Percentiles rank a stretch among this genome's conserved stretches.
phyloP scores from a whole-genome alignment of 148 eudicot species.

The Cornus suecica region DNA sequence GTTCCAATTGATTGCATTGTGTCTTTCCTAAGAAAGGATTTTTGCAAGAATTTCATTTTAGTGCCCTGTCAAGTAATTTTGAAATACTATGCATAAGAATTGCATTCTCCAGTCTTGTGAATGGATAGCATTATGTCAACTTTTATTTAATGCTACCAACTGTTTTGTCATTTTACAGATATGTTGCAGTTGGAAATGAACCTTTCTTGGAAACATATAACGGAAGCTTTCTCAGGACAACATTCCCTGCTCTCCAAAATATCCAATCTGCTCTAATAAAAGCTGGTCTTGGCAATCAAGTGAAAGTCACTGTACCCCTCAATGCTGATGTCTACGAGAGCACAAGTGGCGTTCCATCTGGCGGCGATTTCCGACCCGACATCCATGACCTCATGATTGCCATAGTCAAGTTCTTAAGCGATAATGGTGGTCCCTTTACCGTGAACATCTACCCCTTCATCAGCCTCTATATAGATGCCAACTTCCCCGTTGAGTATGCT shows the following conservation, averaged over 20 bases:
- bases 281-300: constrained; percentile 54
- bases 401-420: constrained; percentile 62
- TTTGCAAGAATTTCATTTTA: no score
- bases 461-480: constrained; percentile 59
- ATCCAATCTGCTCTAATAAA: constrained; percentile 73
- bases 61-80: no score
- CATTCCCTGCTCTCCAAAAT: constrained; percentile 81
- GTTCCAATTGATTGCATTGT: no score
- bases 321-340: constrained; percentile 76
- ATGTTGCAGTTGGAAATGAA: constrained; percentile 94
- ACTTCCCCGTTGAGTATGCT: constrained; percentile 82
- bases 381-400: constrained; percentile 57
- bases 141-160: background rate
- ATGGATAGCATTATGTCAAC: background rate
- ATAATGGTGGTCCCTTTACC: constrained; percentile 67
- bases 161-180: constrained; percentile 37
- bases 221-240: constrained; percentile 68
- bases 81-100: background rate
- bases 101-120: background rate
- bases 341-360: constrained; percentile 53
- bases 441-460: constrained; percentile 93
- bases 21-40: no score
- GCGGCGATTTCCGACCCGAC: constrained; percentile 74
- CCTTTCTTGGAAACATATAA: constrained; percentile 81
- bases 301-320: constrained; percentile 70